These are phyloP conservation scores for Scheffersomyces stambukii DNA, from an alignment of 1,139 yeast species.

Conservation along the genomic window DNA sequence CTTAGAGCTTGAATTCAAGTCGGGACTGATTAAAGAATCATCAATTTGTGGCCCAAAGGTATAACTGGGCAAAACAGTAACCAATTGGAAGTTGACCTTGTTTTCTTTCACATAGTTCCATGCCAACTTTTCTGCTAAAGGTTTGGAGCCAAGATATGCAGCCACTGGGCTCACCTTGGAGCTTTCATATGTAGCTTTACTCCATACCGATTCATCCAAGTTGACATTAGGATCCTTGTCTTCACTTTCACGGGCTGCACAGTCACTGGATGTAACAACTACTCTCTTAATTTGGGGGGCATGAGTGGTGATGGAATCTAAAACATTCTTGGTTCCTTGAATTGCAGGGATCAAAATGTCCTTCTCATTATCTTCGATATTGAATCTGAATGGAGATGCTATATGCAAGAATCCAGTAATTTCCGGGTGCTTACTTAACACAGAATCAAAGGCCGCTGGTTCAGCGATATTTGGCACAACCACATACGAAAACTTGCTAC, in stretches of 20 bases:
- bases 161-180: slow-evolving; percentile 19
- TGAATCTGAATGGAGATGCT: slow-evolving; percentile 25
- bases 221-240: slow-evolving; percentile 6
- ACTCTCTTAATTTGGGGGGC: slow-evolving; percentile 24
- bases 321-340: slow-evolving; percentile 26
- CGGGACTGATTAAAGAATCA: slow-evolving; percentile 20
- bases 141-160: slow-evolving; percentile 49
- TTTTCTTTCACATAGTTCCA: slow-evolving; percentile 29
- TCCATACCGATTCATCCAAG: slow-evolving; percentile 24
- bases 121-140: slow-evolving; percentile 42
- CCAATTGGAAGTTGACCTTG: slow-evolving; percentile 30
- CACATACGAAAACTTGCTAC: slow-evolving; percentile 22
- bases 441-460: slow-evolving; percentile 52
- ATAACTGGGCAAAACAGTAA: slow-evolving; percentile 42
- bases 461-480: slow-evolving; percentile 24
- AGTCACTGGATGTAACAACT: slow-evolving; percentile 24
- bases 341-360: slow-evolving; percentile 32
- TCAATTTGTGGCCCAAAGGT: slow-evolving; percentile 46
- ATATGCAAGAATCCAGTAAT: slow-evolving; percentile 53
- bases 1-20: slow-evolving; percentile 26
- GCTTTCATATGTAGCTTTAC: slow-evolving; percentile 21
- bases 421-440: slow-evolving; percentile 44
- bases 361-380: slow-evolving; percentile 24
- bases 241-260: slow-evolving; percentile 10
- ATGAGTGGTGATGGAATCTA: slow-evolving; percentile 17